Evolutionary conservation across 352 stramenopile species (phyloP), one percentile per base, ranked within the genome.

Genomic region (Pythium scleroteichum): DNA sequence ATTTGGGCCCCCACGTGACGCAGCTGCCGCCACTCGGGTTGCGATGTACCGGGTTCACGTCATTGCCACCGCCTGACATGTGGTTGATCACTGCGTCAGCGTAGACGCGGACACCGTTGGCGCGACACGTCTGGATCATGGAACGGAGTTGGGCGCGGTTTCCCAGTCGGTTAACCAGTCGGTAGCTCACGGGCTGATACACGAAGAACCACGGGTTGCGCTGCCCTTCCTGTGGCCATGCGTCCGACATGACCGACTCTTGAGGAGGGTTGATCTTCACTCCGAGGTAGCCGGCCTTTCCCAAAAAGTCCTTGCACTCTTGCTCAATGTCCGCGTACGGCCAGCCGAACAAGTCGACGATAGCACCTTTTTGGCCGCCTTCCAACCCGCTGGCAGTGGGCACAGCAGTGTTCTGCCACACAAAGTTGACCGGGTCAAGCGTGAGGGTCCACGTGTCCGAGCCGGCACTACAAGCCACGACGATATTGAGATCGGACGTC

Each of bases 271-370:
- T 83, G 52, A 90, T 79, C 74, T 88, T 90, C 20, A 87, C 74
- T 3, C 80, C 79, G 57, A 90, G 69, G 64, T 90, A 88, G 1
- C 79, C 76, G 4, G 78, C 75, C 32, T 86, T 86, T 22, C 75
- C 76, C n/a, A 89, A 48, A 40, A 86, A 85, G 38, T 78, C 67
- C 12, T 62, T 42, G 52, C 78, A 89, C 50, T 89, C 79, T n/a
- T 71, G 42, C 26, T 77, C 78, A 26, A 88, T 85, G 45, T 86
- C 79, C 14, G 61, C 58, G 49, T 85, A 85, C 22, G 79, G 76
- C 79, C 78, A 88, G 4, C 79, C 80, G 32, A 89, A 89, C 12
- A 89, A 42, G 35, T 89, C 79, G 4, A 88, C 78, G 57, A 88
- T 78, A 4, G 79, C 79, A 10, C 78, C 79, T 8, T 78, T 81